Base-by-base conservation (phyloP, 805 yeast genomes). In the Yarrowia sp. region DNA sequence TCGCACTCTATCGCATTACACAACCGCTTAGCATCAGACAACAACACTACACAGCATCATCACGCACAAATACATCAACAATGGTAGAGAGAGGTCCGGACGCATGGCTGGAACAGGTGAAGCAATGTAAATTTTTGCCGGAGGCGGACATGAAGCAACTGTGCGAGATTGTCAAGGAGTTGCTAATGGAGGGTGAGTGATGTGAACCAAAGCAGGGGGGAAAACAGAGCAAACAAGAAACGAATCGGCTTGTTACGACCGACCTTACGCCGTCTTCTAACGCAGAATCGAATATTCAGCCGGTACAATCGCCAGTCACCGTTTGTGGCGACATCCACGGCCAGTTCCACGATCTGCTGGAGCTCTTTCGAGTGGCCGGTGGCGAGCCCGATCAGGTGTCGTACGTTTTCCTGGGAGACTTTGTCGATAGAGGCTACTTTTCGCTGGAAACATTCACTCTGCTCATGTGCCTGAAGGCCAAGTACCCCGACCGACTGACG, bases 301-400 rank as follows among this genome's bases (percentile, higher is more conserved):
- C 97, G 0, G 97, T 92, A 2, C 89, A 88, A 75, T 86, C 92
- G 38, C 98, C 98, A 1, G 98, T 92, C 8, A 92, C 97, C 0
- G 97, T 92, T 0, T 92, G 97, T 81, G 98, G 81, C 76, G 99
- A 94, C 79, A 95, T 94, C 74, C 99, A 94, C 79, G 99, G 99
- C 4, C 99, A 94, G 78, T 94, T 94, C 78, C 98, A 94, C 77
- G 99, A 94, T 78, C 83, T 94, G 70, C 80, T 94, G 71, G 98
- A 95, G 78, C 82, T 94, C 35, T 95, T 95, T 79, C 83, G 97
- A 73, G 89, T 93, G 12, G 86, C 92, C 36, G 99, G 99, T 55
- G 98, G 98, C 19, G 85, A 93, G 72, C 98, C 98, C 0, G 86
- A 87, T 70, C 88, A 88, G 69, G 88, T 89, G 67, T 88, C 89